Evolutionary conservation across 1,284 basidiomycete species (phyloP), one percentile per base, ranked within the genome.

Genomic region (Trichosporon coremiiforme): DNA sequence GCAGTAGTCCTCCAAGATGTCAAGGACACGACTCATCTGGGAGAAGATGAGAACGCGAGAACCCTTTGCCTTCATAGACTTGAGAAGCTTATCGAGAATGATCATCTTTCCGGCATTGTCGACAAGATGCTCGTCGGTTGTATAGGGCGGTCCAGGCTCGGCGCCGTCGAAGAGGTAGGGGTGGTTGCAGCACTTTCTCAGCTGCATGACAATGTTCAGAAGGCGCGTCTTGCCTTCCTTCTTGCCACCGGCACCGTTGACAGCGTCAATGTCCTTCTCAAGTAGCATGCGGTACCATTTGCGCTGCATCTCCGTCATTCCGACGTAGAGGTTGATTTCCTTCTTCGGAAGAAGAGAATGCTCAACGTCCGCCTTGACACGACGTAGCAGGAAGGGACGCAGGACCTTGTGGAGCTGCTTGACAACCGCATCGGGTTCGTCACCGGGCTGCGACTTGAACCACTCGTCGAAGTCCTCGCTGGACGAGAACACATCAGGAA

Each of bases 131-230:
- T 98, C 95, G 82, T 98, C 97, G 0, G 96, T 99, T 1, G 96
- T 99, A 82, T 95, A 99, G 0, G 96, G 97, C 0, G 96, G 97
- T 33, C 96, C 96, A 1, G 97, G 97, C 86, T 99, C 94, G 38
- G 92, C 93, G 6, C 92, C 92, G 76, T 94, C 92, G 77, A 94
- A 94, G 45, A 95, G 75, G 76, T 88, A 88, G 4, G 87, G 87
- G 74, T 88, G 87, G 77, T 88, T 88, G 80, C 87, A 88, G 79
- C 85, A 83, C 75, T 82, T 83, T 75, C 88, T 73, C 68, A 94
- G 87, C 87, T 99, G 97, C 97, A 99, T 99, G 74, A 99, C 97
- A 86, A 99, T 96, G 84, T 99, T 99, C 89, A 99, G 93, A 67
- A 99, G 84, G 35, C 95, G 87, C 2, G 95, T 98, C 85, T 98